A percentile compares a stretch with the other conserved stretches of the same genome.
Evolutionary conservation across 768 basidiomycete genomes (phyloP).

Genomic region (Boletus tylopilopsis): DNA sequence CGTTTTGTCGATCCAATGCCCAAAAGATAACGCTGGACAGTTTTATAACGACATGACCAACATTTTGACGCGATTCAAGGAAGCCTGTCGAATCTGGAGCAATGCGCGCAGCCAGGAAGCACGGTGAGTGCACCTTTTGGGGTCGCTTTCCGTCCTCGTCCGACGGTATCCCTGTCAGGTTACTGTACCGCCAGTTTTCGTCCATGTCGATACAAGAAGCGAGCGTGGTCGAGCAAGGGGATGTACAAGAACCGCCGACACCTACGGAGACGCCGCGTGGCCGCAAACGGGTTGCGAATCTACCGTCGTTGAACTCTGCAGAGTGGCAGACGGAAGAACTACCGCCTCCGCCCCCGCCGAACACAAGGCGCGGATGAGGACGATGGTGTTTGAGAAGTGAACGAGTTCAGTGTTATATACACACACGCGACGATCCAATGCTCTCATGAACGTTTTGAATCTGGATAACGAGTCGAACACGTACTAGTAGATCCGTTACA

Average conservation of each 20-base stretch:
- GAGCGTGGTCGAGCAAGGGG: constrained; percentile 3
- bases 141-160: background rate
- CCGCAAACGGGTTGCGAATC: constrained; percentile 31
- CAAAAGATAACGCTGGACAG: constrained; percentile 33
- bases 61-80: constrained; percentile 71
- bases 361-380: constrained; percentile 4
- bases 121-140: constrained; percentile 46
- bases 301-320: constrained; percentile 46
- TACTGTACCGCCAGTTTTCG: constrained; percentile 19
- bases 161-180: constrained; percentile 9
- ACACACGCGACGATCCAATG: background rate
- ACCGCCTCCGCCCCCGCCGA: constrained; percentile 35
- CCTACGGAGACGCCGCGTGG: constrained; percentile 12
- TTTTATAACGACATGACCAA: constrained; percentile 87
- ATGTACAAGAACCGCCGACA: background rate
- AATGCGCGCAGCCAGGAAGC: constrained; percentile 68
- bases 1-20: background rate
- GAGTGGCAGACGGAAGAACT: constrained; percentile 56
- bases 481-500: too few relatives aligned
- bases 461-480: too few relatives aligned
- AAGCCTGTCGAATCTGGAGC: constrained; percentile 73
- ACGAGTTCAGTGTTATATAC: background rate
- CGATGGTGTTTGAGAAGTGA: background rate
- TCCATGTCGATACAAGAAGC: constrained; percentile 33
- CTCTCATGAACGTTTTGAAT: too few relatives aligned